Evolutionary conservation across 768 basidiomycete genomes (phyloP), one percentile per base, ranked within the genome.

Genomic region (Mycena albidolilacea): DNA sequence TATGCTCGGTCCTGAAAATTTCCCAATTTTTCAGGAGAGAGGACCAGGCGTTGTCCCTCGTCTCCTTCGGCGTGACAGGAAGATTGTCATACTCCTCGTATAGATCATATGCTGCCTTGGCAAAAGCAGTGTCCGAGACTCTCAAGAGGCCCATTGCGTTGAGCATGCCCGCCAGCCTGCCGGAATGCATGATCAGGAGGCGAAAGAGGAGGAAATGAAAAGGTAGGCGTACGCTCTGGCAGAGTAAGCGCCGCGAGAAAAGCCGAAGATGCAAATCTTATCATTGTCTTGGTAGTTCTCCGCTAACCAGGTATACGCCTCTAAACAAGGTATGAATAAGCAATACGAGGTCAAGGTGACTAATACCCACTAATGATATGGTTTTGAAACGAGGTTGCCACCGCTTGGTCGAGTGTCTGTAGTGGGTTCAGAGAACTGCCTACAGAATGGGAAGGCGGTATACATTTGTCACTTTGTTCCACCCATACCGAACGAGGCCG

Each of bases 261-360:
- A 69, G 60, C 68, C 68, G 30, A 69, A 69, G 41, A 69, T 69
- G 61, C 68, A 69, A 46, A 69, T 69, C 68, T 30, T 69, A 15
- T 69, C 68, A 44, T 62, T 38, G 60, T 63, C 68, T 63, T 46
- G 52, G 43, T 63, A 63, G 39, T 63, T 44, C 17, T 63, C 11
- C 19, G 48, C 59, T n/a, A 69, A 46, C 68, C 68, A 69, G 39
- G 15, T 63, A 46, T 63, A 69, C 38, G 60, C 68, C 38, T 54
- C 68, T 69, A 44, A 39, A 54, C 19, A 62, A 69, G 60, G 44
- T 54, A 69, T 69, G 50, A 57, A 44, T 63, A 37, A 69, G 61
- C 21, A 37, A 63, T 55, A 37, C 30, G 50, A 55, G 39, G 39
- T 37, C 61, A 46, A 69, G 48, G 50, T 44, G 19, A 63, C 52